These are phyloP conservation scores for Sugiyamaella valdiviana DNA, from an alignment of 805 yeast species.

Conservation along the genomic window DNA sequence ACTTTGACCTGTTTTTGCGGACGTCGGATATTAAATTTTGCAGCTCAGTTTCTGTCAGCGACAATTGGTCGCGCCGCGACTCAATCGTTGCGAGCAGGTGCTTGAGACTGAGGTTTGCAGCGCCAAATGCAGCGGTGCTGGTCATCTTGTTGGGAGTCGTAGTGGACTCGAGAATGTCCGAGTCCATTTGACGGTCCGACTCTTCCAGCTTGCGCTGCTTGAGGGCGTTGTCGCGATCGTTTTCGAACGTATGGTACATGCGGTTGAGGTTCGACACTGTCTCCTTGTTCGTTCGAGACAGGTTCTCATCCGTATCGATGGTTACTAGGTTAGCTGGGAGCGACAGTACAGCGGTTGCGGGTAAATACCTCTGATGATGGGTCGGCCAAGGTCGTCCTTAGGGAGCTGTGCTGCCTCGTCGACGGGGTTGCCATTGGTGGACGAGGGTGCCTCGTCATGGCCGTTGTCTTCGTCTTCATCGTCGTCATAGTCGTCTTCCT, in stretches of 20 bases:
- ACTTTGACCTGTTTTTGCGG: slow-evolving; percentile 88
- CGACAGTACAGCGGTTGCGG: background rate
- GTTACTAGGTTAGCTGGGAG: background rate
- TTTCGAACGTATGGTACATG: slow-evolving; percentile 61
- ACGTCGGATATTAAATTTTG: slow-evolving; percentile 85
- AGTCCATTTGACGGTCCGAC: slow-evolving; percentile 60
- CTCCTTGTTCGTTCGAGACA: slow-evolving; percentile 13
- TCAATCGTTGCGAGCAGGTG: slow-evolving; percentile 77
- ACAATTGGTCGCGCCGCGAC: slow-evolving; percentile 64
- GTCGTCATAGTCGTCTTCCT: slow-evolving; percentile 33
- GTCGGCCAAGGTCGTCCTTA: slow-evolving; percentile 5
- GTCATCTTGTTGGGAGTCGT: slow-evolving; percentile 11
- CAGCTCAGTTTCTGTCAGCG: slow-evolving; percentile 72
- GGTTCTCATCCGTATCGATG: slow-evolving; percentile 11
- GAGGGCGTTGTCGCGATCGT: slow-evolving; percentile 63
- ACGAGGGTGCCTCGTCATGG: no score
- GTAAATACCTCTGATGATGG: slow-evolving; percentile 8
- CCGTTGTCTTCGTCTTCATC: slow-evolving; percentile 28
- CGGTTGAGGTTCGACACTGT: slow-evolving; percentile 37
- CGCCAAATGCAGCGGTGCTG: slow-evolving; percentile 50
- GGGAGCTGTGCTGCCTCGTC: background rate
- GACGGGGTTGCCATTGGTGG: background rate
- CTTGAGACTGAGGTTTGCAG: slow-evolving; percentile 70
- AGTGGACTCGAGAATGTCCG: slow-evolving; percentile 23
- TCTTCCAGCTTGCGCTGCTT: slow-evolving; percentile 74